Conservation (phyloP, 176 grass and related monocot species). For the Echinochloa phyllopogon region DNA sequence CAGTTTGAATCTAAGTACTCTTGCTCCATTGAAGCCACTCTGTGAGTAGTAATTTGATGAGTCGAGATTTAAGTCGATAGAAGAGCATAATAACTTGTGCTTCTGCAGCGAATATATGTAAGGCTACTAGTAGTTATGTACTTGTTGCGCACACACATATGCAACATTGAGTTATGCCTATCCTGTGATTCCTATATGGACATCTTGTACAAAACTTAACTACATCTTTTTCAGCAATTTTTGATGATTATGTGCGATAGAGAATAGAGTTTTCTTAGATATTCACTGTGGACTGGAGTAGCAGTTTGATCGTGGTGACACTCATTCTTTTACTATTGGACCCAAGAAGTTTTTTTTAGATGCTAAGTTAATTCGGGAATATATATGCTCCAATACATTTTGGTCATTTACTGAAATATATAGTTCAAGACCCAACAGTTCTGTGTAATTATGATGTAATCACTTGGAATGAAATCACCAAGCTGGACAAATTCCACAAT, state of each 20-base stretch:
- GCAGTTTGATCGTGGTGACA: background rate
- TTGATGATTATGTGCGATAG: background rate
- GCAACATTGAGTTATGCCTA: background rate
- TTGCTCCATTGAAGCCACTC: background rate
- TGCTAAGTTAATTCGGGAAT: background rate
- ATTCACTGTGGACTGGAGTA: background rate
- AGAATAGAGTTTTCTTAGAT: too few species aligned
- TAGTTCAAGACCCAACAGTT: background rate
- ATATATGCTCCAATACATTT: background rate
- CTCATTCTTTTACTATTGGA: background rate
- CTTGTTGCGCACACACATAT: background rate
- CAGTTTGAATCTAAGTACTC: conserved; percentile 25
- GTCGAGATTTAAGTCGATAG: background rate
- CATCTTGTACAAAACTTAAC: background rate
- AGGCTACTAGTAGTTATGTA: background rate
- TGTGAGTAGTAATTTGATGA: background rate
- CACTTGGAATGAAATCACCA: background rate
- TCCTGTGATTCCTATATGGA: background rate
- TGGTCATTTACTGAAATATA: background rate
- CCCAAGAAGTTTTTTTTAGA: background rate
- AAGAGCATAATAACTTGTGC: background rate
- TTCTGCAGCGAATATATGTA: background rate
- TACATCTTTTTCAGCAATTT: background rate
- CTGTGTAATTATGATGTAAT: background rate
- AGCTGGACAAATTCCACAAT: background rate